Evolutionary conservation across 2,329 filamentous ascomycete genomes (phyloP), one percentile per base, ranked within the genome.

Genomic region (Cladosporium sp.): DNA sequence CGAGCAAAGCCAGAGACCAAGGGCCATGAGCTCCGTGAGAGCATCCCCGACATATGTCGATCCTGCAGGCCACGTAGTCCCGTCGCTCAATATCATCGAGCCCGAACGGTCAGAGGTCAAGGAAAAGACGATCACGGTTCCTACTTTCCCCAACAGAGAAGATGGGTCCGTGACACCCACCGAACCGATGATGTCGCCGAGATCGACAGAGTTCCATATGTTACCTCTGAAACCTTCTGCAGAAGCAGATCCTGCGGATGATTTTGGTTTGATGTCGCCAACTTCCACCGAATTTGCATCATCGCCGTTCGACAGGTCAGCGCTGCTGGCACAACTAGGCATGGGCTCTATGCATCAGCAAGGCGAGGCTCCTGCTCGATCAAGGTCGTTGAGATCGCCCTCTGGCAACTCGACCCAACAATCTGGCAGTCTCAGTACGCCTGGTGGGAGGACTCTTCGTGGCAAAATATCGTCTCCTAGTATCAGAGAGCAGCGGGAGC

Each of bases 21-120:
- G 59, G 41, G 52, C 60, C 3, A 49, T 60, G 44, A 61, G 56
- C 40, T 55, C 62, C 4, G 55, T 57, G 75, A 43, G 80, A 70
- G 59, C 81, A 77, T 56, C 79, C 74, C 13, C 84, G 76, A 80
- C 72, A 69, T 67, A 65, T 48, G 64, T 68, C 3, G 64, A 69
- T 44, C 62, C 66, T 4, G 65, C 66, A 42, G 67, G 67, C 1
- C 65, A 67, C 41, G 56, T 67, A 9, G 59, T 69, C 13, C 63
- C 67, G 1, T 59, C 67, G 1, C 55, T 67, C 10, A 58, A 64
- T 9, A 42, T 65, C n/a, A 50, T 62, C 9, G 59, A 56, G 41
- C 54, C 58, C 3, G 55, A 58, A 5, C 10, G 48, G 11, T 14
- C 35, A 19, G 48, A 52, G 16, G 43, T 50, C 32, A 50, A 50